These are phyloP conservation scores for Phytopythium helicoides DNA, from an alignment of 352 stramenopile genomes.

Conservation along the genomic window DNA sequence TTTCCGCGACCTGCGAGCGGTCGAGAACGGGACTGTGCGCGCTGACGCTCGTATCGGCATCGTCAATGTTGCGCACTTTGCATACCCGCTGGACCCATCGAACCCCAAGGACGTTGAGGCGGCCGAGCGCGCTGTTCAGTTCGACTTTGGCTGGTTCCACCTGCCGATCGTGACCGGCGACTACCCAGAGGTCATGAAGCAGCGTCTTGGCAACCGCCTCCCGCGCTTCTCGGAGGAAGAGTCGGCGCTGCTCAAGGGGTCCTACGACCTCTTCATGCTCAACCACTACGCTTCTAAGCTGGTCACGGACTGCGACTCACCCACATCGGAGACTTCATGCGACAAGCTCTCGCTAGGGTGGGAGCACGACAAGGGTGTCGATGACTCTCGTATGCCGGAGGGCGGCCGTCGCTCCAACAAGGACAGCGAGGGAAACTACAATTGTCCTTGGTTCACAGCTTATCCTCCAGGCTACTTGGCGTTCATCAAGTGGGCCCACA, in stretches of 20 bases:
- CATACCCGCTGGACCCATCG: conserved; percentile 59
- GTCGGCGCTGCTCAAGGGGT: conserved; percentile 50
- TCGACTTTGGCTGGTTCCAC: conserved; percentile 86
- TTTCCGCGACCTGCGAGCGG: conserved; percentile 68
- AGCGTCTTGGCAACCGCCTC: conserved; percentile 63
- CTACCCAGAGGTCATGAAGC: conserved; percentile 86
- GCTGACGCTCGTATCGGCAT: conserved; percentile 80
- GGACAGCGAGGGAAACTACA: conserved; percentile 31
- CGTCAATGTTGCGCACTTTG: conserved; percentile 69
- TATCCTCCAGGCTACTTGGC: conserved; percentile 41
- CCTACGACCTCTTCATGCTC: conserved; percentile 89
- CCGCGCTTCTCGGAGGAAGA: conserved; percentile 76
- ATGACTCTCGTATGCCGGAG: conserved; percentile 29
- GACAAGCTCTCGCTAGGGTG: conserved; percentile 18
- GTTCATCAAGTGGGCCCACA: conserved; percentile 38
- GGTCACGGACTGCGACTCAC: conserved; percentile 29
- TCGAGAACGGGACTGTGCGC: conserved; percentile 16
- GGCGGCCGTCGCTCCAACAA: too few species aligned
- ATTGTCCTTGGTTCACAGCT: conserved; percentile 41
- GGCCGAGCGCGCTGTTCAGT: conserved; percentile 72
- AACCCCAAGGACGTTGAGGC: conserved; percentile 34
- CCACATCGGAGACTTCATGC: conserved; percentile 15
- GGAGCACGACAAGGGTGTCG: conserved; percentile 26
- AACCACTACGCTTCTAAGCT: conserved; percentile 87
- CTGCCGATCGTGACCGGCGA: conserved; percentile 84